phyloP scores from a whole-genome alignment of 805 yeast species.

The Ascoidea asiatica region DNA sequence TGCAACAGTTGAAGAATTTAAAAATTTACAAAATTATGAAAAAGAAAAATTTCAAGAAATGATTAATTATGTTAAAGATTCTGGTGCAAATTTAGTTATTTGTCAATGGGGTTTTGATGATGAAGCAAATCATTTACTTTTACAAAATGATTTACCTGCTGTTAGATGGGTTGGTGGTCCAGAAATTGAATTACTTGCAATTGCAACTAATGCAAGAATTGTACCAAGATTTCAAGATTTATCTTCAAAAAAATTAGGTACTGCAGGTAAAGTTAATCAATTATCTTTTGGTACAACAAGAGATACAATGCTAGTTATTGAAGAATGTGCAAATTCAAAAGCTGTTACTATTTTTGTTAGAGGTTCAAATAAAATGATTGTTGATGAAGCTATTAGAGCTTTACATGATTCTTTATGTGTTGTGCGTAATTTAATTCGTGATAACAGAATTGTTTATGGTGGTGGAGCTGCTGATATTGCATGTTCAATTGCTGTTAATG shows the following conservation, averaged over 20 bases:
- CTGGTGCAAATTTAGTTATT: conserved; percentile 93
- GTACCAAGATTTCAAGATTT: conserved; percentile 96
- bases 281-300: conserved; percentile 92
- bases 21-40: conserved; percentile 83
- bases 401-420: conserved; percentile 95
- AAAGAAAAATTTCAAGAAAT: conserved; percentile 80
- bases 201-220: conserved; percentile 94
- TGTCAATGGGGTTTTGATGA: conserved; percentile 99
- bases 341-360: conserved; percentile 89
- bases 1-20: conserved; percentile 86
- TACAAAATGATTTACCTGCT: conserved; percentile 84
- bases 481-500: conserved; percentile 81
- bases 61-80: conserved; percentile 72
- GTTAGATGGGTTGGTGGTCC: conserved; percentile 99
- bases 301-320: conserved; percentile 91
- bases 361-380: conserved; percentile 96
- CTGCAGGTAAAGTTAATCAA: conserved; percentile 76
- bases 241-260: conserved; percentile 68
- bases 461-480: conserved; percentile 98
- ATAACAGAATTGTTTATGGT: conserved; percentile 93
- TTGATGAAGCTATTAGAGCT: conserved; percentile 93
- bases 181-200: conserved; percentile 88
- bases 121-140: conserved; percentile 87
- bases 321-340: conserved; percentile 72
- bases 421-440: conserved; percentile 87